Evolutionary conservation across 306 rosid genomes (phyloP), one percentile per base, ranked within the genome.

Genomic region (Vigna radiata): DNA sequence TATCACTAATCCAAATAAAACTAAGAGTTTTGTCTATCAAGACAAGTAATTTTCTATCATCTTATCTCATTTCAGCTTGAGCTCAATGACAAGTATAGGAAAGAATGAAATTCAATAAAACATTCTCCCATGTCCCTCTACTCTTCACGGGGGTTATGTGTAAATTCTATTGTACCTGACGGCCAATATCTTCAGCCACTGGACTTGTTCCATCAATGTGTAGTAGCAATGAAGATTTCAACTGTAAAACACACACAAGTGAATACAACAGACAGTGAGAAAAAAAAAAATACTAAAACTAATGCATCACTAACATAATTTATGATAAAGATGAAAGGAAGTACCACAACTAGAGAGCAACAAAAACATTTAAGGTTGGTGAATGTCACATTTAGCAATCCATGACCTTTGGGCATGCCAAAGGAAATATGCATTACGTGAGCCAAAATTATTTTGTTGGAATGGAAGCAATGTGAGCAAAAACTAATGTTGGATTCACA

Each of bases 151-250:
- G 55, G 43, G 47, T 27, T 49, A 27, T 14, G 25, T 54, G 25
- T 65, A 53, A 71, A 52, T 78, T 78, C 17, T 61, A 66, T 15
- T 2, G 63, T 77, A 93, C 98, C 98, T 93, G 98, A 46, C 98
- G 98, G 23, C 98, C 98, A 70, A 93, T 93, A 81, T 93, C 98
- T 91, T 93, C 98, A 16, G 98, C 96, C 52, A 91, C 74, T 1
- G 98, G 88, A 70, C 98, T 91, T 52, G 98, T 90, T 60, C 98
- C 98, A 68, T 93, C 98, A 36, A 93, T 86, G 87, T 93, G 98
- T 73, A 91, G 93, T 63, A 93, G 84, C 67, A 93, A 88, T 18
- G 98, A 93, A 69, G 98, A 91, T 85, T 93, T 93, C 87, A 93
- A 79, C 98, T 93, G 89, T 37, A 78, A 76, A 68, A 72, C 72